Evolutionary conservation across 495 filamentous ascomycete species (phyloP).

Genomic region (Penicillium samsonianum): DNA sequence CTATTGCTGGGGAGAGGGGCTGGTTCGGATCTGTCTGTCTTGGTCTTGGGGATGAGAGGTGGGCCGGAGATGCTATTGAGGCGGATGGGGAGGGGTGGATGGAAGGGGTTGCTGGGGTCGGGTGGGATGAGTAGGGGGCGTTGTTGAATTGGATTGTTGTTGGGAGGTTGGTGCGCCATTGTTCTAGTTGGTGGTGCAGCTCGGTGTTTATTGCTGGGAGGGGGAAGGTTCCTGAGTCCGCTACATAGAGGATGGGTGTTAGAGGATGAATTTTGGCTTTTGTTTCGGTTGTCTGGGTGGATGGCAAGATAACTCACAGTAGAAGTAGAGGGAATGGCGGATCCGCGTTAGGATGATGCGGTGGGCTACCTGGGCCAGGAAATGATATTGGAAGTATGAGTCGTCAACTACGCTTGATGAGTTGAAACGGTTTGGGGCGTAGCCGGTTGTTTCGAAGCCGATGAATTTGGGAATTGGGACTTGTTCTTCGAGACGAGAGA

Average conservation of each 20-base stretch:
- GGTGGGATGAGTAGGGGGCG: conserved; percentile 18
- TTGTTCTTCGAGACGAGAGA: conserved; percentile 46
- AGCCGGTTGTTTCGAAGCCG: conserved; percentile 41
- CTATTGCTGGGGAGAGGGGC: conserved; percentile 40
- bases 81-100: conserved; percentile 27
- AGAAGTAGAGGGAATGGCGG: conserved; percentile 50
- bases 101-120: conserved; percentile 16
- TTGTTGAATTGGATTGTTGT: conserved; percentile 43
- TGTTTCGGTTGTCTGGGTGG: neutral
- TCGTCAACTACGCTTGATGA: conserved; percentile 42
- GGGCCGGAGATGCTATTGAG: conserved; percentile 30
- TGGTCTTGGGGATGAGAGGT: conserved; percentile 20
- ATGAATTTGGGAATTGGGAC: conserved; percentile 54
- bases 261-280: neutral
- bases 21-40: conserved; percentile 24
- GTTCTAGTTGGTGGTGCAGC: conserved; percentile 49
- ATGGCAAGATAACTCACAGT: conserved; percentile 34
- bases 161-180: conserved; percentile 51
- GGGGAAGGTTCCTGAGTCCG: conserved; percentile 49
- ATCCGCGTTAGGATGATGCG: conserved; percentile 52
- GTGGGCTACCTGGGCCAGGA: conserved; percentile 51
- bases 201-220: conserved; percentile 47
- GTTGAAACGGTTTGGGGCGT: conserved; percentile 30
- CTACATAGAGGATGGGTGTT: conserved; percentile 18
- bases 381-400: conserved; percentile 52